These are phyloP conservation scores for Brasilioporus rufonigricans DNA, from an alignment of 768 basidiomycete genomes.

Conservation along the genomic window DNA sequence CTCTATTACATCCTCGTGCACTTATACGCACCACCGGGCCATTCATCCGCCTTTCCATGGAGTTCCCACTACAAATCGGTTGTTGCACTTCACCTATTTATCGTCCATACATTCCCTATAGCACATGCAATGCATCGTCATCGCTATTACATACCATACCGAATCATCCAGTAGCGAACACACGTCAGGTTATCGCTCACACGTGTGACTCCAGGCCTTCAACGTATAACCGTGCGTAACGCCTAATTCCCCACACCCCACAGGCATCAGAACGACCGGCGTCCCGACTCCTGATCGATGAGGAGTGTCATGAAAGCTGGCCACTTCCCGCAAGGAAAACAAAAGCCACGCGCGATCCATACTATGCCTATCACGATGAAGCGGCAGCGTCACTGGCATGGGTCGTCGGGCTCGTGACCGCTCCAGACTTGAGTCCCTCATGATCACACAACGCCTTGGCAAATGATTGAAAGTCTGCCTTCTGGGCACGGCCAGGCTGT, in stretches of 20 bases:
- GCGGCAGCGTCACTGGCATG: slow-evolving; percentile 4
- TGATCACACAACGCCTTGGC: slow-evolving; percentile 42
- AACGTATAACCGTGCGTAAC: slow-evolving; percentile 6
- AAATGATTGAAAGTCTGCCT: slow-evolving; percentile 55
- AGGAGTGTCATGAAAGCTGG: slow-evolving; percentile 3
- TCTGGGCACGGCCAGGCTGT: slow-evolving; percentile 41
- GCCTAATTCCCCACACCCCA: slow-evolving; percentile 18
- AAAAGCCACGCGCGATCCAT: not conserved
- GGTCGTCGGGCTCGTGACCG: not conserved
- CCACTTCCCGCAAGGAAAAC: not conserved
- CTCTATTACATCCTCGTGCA: not conserved
- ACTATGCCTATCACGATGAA: slow-evolving; percentile 14
- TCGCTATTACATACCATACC: slow-evolving; percentile 21
- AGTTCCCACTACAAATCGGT: not conserved
- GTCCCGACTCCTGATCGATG: slow-evolving; percentile 14
- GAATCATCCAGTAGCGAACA: slow-evolving; percentile 9
- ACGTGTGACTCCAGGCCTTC: slow-evolving; percentile 6
- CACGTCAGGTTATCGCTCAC: not conserved
- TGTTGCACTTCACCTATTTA: slow-evolving; percentile 2
- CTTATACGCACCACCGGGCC: not conserved
- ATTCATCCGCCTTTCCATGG: not conserved
- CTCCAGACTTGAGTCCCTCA: slow-evolving; percentile 28
- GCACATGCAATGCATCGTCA: slow-evolving; percentile 1
- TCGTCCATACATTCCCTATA: slow-evolving; percentile 9
- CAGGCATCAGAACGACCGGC: slow-evolving; percentile 20